Base-by-base conservation (phyloP, 768 basidiomycete genomes). In the Cystofilobasidium capitatum region DNA sequence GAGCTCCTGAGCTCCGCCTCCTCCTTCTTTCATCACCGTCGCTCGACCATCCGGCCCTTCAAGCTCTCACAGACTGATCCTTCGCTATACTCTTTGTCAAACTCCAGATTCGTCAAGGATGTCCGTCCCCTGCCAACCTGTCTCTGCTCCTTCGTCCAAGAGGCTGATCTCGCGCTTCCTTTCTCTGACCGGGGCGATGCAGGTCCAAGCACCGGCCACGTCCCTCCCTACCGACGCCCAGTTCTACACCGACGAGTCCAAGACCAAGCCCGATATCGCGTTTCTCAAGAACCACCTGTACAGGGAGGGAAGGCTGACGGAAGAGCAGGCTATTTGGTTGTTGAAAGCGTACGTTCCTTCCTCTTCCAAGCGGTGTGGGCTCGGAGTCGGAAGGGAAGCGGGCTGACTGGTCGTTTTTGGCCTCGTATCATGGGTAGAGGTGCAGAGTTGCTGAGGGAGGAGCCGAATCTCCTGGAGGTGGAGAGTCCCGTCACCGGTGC, bases 161-260 rank as follows among this genome's bases (percentile, higher is more conserved):
- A 24, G 39, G 20, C 42, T 63, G 61, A 47, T 58, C 33, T 8
- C 55, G 22, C 47, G 12, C 42, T 63, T 13, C 37, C 42, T 42
- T 65, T 1, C 70, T 64, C 31, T n/a, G 6, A 12, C 49, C 58
- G 40, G 17, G 33, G 35, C 12, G 62, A 26, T 64, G 49, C 75
- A 96, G 92, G 92, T 98, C 10, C 96, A 98, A 86, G 93, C 96
- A 31, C 94, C 96, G 31, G 93, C 96, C 58, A 93, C 94, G 86
- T 81, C 80, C 72, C 83, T 87, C 68, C 96, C 96, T 1, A 92
- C 93, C 1, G 85, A 88, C 72, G 89, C 88, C 72, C 91, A 98
- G 77, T 99, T 98, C 83, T 97, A 26, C 55, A 82, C 85, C 72
- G 94, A 97, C 80, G 86, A 83, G 51, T 83, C 86, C 35, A 97